Evolutionary conservation across 148 eudicot genomes (phyloP).

Genomic region (Selenicereus undatus): DNA sequence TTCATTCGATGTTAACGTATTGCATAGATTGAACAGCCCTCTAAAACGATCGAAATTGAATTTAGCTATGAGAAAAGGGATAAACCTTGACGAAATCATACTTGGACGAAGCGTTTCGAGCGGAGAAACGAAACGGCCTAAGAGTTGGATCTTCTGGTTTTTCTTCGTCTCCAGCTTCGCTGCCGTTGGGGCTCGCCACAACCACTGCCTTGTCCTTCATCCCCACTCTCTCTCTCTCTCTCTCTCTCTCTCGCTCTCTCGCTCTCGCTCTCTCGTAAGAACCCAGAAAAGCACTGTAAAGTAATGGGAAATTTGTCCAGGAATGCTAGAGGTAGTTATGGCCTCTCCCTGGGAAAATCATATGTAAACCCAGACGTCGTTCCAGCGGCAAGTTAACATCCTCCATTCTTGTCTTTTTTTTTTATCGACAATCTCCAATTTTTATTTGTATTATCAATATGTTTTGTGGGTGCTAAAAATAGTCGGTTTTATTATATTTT

Average conservation of each 20-base stretch:
- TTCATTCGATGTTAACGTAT: background rate
- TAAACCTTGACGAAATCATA: constrained; percentile 96
- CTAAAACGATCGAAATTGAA: constrained; percentile 6
- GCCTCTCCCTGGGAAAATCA: too few species aligned
- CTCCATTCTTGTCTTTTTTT: too few species aligned
- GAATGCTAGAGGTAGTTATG: too few species aligned
- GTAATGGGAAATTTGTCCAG: too few species aligned
- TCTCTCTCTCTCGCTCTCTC: background rate
- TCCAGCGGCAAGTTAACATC: too few species aligned
- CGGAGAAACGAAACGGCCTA: constrained; percentile 38
- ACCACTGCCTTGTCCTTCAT: constrained; percentile 62
- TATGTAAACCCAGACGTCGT: too few species aligned
- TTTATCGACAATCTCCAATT: too few species aligned
- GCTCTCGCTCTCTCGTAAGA: background rate
- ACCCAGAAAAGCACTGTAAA: background rate
- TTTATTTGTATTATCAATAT: too few species aligned
- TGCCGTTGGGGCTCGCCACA: constrained; percentile 20
- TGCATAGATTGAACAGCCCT: background rate
- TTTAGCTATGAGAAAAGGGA: background rate
- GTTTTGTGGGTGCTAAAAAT: too few species aligned
- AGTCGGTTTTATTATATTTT: too few species aligned
- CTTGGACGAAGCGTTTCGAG: constrained; percentile 87
- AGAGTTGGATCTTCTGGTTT: constrained; percentile 30
- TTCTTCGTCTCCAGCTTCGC: constrained; percentile 29
- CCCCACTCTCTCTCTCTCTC: constrained; percentile 28